Conservation (phyloP, 257 asterid genomes). For the Ehretia macrophylla region DNA sequence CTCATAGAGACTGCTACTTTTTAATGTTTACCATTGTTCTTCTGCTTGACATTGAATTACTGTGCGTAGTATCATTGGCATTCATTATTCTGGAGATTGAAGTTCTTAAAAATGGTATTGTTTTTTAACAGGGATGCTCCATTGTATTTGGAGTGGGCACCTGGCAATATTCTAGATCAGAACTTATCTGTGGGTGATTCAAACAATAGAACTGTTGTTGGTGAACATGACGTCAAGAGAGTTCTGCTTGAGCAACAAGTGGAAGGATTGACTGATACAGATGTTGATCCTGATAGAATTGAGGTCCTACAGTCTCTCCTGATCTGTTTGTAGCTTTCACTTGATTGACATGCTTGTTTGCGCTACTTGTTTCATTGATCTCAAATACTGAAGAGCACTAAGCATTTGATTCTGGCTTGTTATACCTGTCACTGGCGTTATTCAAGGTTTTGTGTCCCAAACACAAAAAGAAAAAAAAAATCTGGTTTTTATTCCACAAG, state of each 20-base stretch:
- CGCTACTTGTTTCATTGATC: neutral
- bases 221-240: constrained; percentile 44
- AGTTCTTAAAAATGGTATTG: neutral
- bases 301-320: constrained; percentile 48
- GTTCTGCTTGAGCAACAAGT: constrained; percentile 57
- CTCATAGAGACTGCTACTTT: neutral
- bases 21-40: neutral
- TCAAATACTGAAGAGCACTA: neutral
- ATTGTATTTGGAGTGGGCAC: constrained; percentile 97
- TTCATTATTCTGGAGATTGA: neutral
- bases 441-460: too few species aligned
- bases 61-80: neutral
- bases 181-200: constrained; percentile 29
- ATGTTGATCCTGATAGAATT: constrained; percentile 77
- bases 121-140: constrained; percentile 69
- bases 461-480: too few species aligned
- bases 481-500: too few species aligned
- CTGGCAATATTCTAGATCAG: constrained; percentile 64
- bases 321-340: constrained; percentile 1
- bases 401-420: too few species aligned
- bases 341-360: neutral
- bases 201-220: constrained; percentile 30
- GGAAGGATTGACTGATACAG: constrained; percentile 52
- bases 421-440: too few species aligned
- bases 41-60: neutral